Conservation (phyloP, 176 grass and related monocot species). For the Oryza nivara region DNA sequence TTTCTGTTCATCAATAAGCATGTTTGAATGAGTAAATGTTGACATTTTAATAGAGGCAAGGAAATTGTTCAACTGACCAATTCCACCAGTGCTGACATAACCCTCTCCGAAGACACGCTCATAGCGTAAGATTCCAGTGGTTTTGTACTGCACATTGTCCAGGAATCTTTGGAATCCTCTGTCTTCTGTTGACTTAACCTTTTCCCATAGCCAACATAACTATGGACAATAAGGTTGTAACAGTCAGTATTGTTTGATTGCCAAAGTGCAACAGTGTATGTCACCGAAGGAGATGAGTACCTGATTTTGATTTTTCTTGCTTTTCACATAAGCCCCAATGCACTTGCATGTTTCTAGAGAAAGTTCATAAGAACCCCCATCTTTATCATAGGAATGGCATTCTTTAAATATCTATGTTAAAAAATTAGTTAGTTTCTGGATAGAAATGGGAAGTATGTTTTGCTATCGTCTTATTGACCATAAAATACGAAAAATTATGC, state of each 20-base stretch:
- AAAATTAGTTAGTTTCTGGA: background rate
- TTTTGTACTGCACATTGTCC: constrained; percentile 98
- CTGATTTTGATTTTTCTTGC: constrained; percentile 99
- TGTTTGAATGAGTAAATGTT: background rate
- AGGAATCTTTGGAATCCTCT: constrained; percentile 88
- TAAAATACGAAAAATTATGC: background rate
- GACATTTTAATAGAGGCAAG: background rate
- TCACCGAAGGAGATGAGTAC: constrained; percentile 34
- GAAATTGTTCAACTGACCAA: constrained; percentile 45
- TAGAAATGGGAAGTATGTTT: background rate
- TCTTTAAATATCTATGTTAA: constrained; percentile 80
- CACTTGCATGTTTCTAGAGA: constrained; percentile 88
- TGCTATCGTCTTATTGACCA: background rate
- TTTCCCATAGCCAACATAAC: constrained; percentile 94
- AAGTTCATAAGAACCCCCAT: constrained; percentile 74
- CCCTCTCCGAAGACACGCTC: constrained; percentile 93
- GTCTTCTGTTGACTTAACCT: constrained; percentile 82
- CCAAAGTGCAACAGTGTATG: background rate
- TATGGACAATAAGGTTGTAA: constrained; percentile 41
- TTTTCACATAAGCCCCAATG: constrained; percentile 91
- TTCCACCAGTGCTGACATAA: constrained; percentile 94
- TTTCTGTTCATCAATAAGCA: constrained; percentile 54
- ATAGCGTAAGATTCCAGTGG: constrained; percentile 85
- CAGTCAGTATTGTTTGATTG: background rate
- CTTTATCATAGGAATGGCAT: constrained; percentile 63